phyloP scores from a whole-genome alignment of 2,329 filamentous ascomycete genomes.

The Fusarium sp. region DNA sequence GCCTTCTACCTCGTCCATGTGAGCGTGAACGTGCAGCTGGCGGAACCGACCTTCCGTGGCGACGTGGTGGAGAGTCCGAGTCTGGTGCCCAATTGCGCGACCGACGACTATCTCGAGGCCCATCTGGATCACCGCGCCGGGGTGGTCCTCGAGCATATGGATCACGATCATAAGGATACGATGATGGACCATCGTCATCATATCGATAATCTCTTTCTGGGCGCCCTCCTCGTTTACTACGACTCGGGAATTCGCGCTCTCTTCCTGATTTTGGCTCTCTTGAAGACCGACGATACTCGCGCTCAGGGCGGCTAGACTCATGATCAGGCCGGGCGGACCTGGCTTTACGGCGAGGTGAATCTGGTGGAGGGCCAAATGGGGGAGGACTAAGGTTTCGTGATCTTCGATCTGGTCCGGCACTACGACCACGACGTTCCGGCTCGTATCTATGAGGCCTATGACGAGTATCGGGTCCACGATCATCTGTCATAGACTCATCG shows the following conservation, averaged over 20 bases:
- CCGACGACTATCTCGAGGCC: slow-evolving; percentile 11
- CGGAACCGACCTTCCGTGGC: slow-evolving; percentile 27
- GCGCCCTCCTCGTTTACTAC: slow-evolving; percentile 16
- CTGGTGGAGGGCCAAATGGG: slow-evolving; percentile 31
- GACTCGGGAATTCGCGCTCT: slow-evolving; percentile 24
- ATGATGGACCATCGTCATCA: slow-evolving; percentile 13
- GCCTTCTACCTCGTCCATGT: slow-evolving; percentile 25
- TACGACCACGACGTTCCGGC: slow-evolving; percentile 40
- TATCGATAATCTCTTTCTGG: slow-evolving; percentile 23
- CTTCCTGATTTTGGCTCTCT: slow-evolving; percentile 20
- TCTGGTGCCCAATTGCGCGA: slow-evolving; percentile 17
- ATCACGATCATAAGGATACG: slow-evolving; percentile 20
- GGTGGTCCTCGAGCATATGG: slow-evolving; percentile 10
- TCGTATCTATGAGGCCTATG: slow-evolving; percentile 22
- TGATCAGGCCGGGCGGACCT: slow-evolving; percentile 33
- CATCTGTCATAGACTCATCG: slow-evolving; percentile 24
- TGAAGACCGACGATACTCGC: slow-evolving; percentile 12
- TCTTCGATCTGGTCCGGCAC: slow-evolving; percentile 29
- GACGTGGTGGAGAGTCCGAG: slow-evolving; percentile 24
- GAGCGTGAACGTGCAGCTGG: slow-evolving; percentile 27
- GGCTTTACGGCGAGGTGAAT: slow-evolving; percentile 34
- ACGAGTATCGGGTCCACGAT: slow-evolving; percentile 16
- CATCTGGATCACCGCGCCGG: slow-evolving; percentile 1
- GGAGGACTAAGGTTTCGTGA: slow-evolving; percentile 31
- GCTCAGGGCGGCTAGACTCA: slow-evolving; percentile 10